Conservation (phyloP, 2,329 filamentous ascomycete genomes). For the Fusarium luffae region DNA sequence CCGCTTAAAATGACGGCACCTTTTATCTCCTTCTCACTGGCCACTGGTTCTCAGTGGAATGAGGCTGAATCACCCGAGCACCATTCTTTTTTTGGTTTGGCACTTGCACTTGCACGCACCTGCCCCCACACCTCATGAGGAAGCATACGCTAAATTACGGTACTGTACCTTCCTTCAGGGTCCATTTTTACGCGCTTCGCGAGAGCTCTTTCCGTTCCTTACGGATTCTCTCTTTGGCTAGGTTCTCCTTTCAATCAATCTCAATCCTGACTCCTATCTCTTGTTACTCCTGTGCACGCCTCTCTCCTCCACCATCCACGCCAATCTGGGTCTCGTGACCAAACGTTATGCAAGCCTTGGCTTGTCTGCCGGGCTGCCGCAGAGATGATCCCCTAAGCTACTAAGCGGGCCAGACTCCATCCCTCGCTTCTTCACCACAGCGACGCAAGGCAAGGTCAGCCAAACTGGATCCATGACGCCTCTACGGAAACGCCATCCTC, state of each 20-base stretch:
- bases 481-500: conserved; percentile 21
- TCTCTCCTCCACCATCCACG: not conserved
- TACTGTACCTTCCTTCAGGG: conserved; percentile 18
- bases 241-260: conserved; percentile 2
- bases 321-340: conserved; percentile 29
- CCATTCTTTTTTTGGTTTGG: conserved; percentile 34
- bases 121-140: not conserved
- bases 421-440: conserved; percentile 40
- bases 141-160: conserved; percentile 21
- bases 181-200: conserved; percentile 26
- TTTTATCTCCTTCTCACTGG: not conserved
- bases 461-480: conserved; percentile 39
- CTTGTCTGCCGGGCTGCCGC: conserved; percentile 19
- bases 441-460: conserved; percentile 34
- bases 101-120: conserved; percentile 23
- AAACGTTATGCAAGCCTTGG: conserved; percentile 25
- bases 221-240: not conserved
- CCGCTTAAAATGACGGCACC: conserved; percentile 36
- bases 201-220: not conserved
- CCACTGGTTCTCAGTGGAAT: conserved; percentile 22
- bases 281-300: conserved; percentile 29
- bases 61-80: conserved; percentile 41
- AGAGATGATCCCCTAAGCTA: conserved; percentile 6
- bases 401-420: conserved; percentile 35
- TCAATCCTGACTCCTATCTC: not conserved